Evolutionary conservation across 2,329 filamentous ascomycete genomes (phyloP).

Genomic region (Reticulascus tulasneorum): DNA sequence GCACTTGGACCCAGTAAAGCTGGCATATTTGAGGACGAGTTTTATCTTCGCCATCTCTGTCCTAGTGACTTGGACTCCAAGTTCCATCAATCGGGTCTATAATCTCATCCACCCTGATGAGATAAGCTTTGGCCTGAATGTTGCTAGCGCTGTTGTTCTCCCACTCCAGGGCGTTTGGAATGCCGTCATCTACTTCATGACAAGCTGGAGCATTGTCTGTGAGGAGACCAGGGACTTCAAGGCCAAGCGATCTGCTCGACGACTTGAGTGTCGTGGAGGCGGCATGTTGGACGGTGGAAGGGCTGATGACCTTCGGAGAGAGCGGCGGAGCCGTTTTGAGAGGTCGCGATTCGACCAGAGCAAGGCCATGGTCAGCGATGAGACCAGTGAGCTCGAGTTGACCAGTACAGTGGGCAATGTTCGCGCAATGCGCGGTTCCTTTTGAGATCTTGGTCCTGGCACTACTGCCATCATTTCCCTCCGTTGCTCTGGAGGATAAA

Average conservation of each 20-base stretch:
- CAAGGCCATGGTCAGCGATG: constrained; percentile 10
- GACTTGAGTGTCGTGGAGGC: constrained; percentile 6
- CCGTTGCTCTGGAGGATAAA: no score
- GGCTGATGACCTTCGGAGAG: constrained; percentile 1
- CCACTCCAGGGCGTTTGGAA: constrained; percentile 82
- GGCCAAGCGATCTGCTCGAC: background rate
- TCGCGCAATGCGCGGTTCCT: constrained; percentile 8
- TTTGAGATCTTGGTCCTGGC: no score
- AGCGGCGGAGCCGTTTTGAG: constrained; percentile 1
- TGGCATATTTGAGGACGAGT: constrained; percentile 57
- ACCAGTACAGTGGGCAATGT: constrained; percentile 3
- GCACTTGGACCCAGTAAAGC: constrained; percentile 53
- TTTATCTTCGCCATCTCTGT: constrained; percentile 59
- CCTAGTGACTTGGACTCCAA: constrained; percentile 60
- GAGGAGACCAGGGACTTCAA: constrained; percentile 21
- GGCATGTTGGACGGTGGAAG: constrained; percentile 2
- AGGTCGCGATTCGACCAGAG: constrained; percentile 3
- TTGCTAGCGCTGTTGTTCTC: constrained; percentile 66
- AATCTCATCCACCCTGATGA: constrained; percentile 52
- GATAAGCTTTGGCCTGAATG: constrained; percentile 61
- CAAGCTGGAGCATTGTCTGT: constrained; percentile 46
- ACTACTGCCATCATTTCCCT: no score
- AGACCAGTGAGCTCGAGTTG: constrained; percentile 13
- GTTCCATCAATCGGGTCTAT: constrained; percentile 71
- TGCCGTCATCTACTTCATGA: constrained; percentile 69